Conservation (phyloP, 1,284 basidiomycete genomes). For the Retiboletus fuscus region DNA sequence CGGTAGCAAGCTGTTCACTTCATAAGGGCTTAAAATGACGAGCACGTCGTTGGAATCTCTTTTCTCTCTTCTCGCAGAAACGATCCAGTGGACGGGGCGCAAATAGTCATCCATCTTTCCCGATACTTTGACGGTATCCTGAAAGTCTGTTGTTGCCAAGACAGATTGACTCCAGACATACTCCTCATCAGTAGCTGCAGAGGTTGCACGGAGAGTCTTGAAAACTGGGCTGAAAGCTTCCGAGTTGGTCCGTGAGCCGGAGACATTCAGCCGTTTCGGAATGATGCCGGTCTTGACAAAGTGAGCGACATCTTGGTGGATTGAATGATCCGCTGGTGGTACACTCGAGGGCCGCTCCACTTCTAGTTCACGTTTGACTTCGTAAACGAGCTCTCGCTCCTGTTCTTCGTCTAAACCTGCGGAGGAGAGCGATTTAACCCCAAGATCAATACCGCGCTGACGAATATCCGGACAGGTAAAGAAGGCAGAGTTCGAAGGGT, state of each 20-base stretch:
- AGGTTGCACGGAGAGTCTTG: conserved; percentile 28
- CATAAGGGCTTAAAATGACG: conserved; percentile 60
- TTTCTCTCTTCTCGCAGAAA: conserved; percentile 42
- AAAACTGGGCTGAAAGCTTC: conserved; percentile 32
- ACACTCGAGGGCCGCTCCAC: conserved; percentile 49
- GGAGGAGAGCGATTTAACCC: conserved; percentile 33
- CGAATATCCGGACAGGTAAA: conserved; percentile 41
- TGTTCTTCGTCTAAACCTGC: conserved; percentile 59
- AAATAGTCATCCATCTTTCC: conserved; percentile 49
- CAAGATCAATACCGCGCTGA: conserved; percentile 47
- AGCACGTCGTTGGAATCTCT: conserved; percentile 29
- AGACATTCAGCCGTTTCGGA: too few relatives aligned
- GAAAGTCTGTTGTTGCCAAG: conserved; percentile 50
- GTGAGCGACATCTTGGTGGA: conserved; percentile 36
- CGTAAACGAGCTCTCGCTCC: conserved; percentile 60
- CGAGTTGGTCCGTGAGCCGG: too few relatives aligned
- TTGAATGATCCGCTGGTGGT: conserved; percentile 38
- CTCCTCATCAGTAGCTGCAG: conserved; percentile 17
- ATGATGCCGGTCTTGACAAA: conserved; percentile 46
- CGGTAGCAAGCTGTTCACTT: conserved; percentile 57
- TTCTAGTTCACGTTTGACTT: conserved; percentile 57
- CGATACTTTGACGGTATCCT: conserved; percentile 10
- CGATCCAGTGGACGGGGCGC: conserved; percentile 60
- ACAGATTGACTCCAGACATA: conserved; percentile 40
- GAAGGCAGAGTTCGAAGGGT: background rate